Evolutionary conservation across 2,329 filamentous ascomycete species (phyloP), one percentile per base, ranked within the genome.

Genomic region (Arthrobotrys megalospora): DNA sequence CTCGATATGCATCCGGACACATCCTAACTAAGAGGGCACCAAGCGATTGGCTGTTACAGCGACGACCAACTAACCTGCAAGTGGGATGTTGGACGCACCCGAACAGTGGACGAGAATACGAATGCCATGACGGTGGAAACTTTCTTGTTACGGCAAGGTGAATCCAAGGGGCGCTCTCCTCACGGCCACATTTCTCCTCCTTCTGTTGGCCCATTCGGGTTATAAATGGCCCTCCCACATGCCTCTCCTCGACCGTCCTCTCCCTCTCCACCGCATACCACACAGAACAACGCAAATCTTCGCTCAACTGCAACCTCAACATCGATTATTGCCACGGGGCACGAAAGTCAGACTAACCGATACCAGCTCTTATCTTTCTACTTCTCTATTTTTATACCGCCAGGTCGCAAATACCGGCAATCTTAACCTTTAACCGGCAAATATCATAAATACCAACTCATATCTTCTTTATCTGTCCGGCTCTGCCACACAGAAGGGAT

Each of bases 381-480:
- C 58, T 68, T 52, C 65, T 72, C 41, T 52, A 32, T 16, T 28
- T 52, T 55, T 47, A 62, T 36, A 19, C 21, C 12, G 36, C 34
- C 12, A 19, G 45, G 60, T 60, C 64, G 68, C 21, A 21, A 12
- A 72, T 72, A 72, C 63, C 68, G 52, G 60, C 32, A 24, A 58
- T 70, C 16, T 63, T 43, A 71, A 71, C 43, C 19, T 38, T 47
- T 48, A 19, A n/a, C 53, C 75, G 72, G 62, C 75, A 78, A 72
- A 72, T 68, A 72, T 71, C 67, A 78, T 65, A 78, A 78, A 72
- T 69, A 75, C 41, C 75, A 78, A 78, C 75, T 78, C 75, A 66
- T 78, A 78, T 78, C 75, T 78, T 78, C 73, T 78, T 78, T 55
- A 32, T 78, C 68, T 78, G 75, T 68, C 41, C 41, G 67, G 75